A percentile compares a stretch with the other conserved stretches of the same genome.
phyloP scores from a whole-genome alignment of 208 protist genomes.

The Jaenimonas drosophilae region DNA sequence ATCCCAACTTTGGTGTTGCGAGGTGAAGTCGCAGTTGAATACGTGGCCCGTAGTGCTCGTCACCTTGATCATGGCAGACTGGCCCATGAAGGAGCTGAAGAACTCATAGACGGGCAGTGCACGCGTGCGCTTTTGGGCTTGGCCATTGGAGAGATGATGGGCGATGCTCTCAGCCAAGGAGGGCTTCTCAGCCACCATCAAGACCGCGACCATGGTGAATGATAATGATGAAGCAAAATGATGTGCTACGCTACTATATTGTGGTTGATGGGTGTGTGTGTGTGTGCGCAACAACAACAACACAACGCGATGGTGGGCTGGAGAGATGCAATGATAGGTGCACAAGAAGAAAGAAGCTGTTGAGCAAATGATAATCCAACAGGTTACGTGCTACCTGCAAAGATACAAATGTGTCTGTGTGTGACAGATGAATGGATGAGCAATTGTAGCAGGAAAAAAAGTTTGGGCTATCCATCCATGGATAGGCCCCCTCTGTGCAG shows the following conservation, averaged over 20 bases:
- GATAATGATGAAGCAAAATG: no score
- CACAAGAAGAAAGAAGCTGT: constrained; percentile 3
- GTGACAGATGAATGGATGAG: constrained; percentile 7
- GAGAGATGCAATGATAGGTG: constrained; percentile 5
- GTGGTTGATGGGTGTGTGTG: no score
- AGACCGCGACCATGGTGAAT: constrained; percentile 56
- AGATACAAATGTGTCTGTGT: constrained; percentile 4
- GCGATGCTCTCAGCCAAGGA: constrained; percentile 89
- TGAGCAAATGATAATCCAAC: constrained; percentile 3
- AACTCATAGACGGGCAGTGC: constrained; percentile 87
- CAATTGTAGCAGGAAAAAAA: constrained; percentile 9
- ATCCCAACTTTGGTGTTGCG: constrained; percentile 86
- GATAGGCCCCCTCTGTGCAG: no score
- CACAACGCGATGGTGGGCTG: background rate
- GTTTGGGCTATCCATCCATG: no score
- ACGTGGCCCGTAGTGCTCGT: constrained; percentile 90
- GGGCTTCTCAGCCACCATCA: constrained; percentile 95
- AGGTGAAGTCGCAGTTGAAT: constrained; percentile 86
- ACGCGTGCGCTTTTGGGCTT: constrained; percentile 41
- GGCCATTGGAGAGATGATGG: constrained; percentile 74
- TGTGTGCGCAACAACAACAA: background rate
- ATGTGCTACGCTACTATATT: no score
- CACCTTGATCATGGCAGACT: constrained; percentile 63
- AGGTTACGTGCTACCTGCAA: constrained; percentile 4
- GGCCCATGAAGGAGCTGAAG: constrained; percentile 48